Percentiles rank a stretch among this genome's conserved stretches.
Evolutionary conservation across 345 rosid species (phyloP).

Genomic region (Euphorbia tirucalli): DNA sequence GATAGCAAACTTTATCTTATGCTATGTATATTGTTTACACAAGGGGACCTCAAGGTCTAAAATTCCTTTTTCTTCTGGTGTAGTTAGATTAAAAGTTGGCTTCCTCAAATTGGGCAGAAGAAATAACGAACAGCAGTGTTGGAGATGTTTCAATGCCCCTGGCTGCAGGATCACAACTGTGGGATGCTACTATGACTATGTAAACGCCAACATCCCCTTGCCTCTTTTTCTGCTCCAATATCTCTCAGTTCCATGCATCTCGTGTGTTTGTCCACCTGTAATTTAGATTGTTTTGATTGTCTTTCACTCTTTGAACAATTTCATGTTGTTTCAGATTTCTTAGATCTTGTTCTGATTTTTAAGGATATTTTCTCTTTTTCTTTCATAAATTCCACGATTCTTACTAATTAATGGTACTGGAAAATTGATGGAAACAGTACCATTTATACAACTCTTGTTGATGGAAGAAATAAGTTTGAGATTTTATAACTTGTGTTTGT

Average conservation of each 20-base stretch:
- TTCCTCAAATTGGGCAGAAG: constrained; percentile 23
- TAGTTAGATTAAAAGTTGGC: constrained; percentile 26
- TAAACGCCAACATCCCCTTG: constrained; percentile 16
- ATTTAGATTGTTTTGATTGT: too few relatives aligned
- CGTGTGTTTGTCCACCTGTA: too few relatives aligned
- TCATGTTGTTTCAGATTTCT: neutral
- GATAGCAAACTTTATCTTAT: too few relatives aligned
- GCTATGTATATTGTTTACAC: too few relatives aligned
- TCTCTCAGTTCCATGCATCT: too few relatives aligned
- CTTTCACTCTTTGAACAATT: neutral
- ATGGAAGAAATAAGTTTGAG: too few relatives aligned
- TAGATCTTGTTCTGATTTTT: neutral
- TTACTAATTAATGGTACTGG: neutral
- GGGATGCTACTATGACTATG: constrained; percentile 27
- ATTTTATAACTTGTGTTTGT: too few relatives aligned
- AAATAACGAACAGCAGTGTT: constrained; percentile 13
- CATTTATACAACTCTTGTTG: too few relatives aligned
- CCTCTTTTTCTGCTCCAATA: neutral
- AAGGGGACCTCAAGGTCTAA: too few relatives aligned
- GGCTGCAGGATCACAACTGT: constrained; percentile 21
- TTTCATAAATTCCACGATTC: neutral
- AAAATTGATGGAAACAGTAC: neutral
- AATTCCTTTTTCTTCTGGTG: constrained; percentile 8
- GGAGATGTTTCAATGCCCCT: constrained; percentile 13
- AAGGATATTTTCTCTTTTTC: neutral